phyloP scores from a whole-genome alignment of 306 rosid genomes.

The Corylus avellana region DNA sequence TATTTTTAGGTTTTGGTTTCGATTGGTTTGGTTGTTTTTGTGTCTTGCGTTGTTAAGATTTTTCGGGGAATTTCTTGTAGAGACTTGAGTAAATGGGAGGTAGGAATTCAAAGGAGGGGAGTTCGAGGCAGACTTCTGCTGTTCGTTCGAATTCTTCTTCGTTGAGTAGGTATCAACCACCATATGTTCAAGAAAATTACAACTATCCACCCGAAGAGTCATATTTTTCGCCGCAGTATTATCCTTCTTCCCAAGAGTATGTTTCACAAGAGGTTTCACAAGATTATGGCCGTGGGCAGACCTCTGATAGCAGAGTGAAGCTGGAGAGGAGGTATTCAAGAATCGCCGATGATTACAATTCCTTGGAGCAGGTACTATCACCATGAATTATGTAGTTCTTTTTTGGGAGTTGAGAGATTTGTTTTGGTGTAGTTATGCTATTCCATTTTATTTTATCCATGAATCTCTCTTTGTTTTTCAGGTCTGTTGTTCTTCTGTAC shows the following conservation, averaged over 20 bases:
- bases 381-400: not conserved
- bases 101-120: constrained; percentile 59
- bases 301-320: constrained; percentile 25
- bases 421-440: not conserved
- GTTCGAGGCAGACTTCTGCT: constrained; percentile 47
- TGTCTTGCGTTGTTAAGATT: constrained; percentile 23
- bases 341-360: constrained; percentile 70
- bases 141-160: constrained; percentile 40
- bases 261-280: constrained; percentile 13
- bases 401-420: not conserved
- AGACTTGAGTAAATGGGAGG: constrained; percentile 72
- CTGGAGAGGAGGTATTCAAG: constrained; percentile 81
- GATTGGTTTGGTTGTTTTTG: constrained; percentile 18
- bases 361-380: constrained; percentile 65
- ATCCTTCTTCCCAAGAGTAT: constrained; percentile 25
- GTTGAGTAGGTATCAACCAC: constrained; percentile 34
- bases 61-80: constrained; percentile 15
- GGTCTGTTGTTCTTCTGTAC: not conserved
- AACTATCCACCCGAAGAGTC: constrained; percentile 48
- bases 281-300: constrained; percentile 13
- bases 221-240: constrained; percentile 39
- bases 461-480: not conserved
- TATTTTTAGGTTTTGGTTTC: constrained; percentile 12
- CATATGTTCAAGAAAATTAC: constrained; percentile 49
- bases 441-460: not conserved